Percentiles rank a stretch among this genome's conserved stretches.
Evolutionary conservation across 805 yeast genomes (phyloP).

Genomic region (Cyberlindnera bimundalis): DNA sequence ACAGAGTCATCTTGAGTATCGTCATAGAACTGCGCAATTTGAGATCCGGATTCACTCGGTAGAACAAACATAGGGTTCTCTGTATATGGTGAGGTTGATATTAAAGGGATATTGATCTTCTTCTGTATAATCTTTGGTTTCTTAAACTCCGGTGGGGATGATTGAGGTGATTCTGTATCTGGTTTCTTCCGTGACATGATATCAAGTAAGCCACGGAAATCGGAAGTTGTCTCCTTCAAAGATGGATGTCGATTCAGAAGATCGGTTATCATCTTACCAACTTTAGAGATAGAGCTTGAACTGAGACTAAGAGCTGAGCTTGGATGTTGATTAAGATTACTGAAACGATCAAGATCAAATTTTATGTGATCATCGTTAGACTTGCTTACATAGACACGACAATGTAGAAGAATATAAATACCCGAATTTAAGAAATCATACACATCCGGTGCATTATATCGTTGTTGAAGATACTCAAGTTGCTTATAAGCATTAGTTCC

Average conservation of each 20-base stretch:
- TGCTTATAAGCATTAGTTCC: neutral
- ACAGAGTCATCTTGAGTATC: neutral
- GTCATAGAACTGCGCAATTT: neutral
- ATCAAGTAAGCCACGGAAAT: neutral
- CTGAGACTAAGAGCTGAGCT: neutral
- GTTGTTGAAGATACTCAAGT: neutral
- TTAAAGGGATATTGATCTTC: neutral
- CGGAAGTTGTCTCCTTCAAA: neutral
- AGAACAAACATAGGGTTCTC: conserved; percentile 1
- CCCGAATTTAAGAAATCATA: neutral
- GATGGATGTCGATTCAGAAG: neutral
- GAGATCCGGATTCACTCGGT: neutral
- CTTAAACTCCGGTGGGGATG: too few relatives aligned
- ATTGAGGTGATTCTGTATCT: too few relatives aligned
- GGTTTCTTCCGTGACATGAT: too few relatives aligned
- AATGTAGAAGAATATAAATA: neutral
- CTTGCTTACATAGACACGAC: neutral
- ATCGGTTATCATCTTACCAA: neutral
- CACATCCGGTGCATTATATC: neutral
- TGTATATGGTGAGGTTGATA: neutral
- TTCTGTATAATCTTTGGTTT: neutral
- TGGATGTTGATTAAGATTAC: neutral
- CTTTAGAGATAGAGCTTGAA: neutral
- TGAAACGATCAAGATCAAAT: neutral
- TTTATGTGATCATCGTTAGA: neutral